Base-by-base conservation (phyloP, 2,329 filamentous ascomycete species). In the Delphinella strobiligena region DNA sequence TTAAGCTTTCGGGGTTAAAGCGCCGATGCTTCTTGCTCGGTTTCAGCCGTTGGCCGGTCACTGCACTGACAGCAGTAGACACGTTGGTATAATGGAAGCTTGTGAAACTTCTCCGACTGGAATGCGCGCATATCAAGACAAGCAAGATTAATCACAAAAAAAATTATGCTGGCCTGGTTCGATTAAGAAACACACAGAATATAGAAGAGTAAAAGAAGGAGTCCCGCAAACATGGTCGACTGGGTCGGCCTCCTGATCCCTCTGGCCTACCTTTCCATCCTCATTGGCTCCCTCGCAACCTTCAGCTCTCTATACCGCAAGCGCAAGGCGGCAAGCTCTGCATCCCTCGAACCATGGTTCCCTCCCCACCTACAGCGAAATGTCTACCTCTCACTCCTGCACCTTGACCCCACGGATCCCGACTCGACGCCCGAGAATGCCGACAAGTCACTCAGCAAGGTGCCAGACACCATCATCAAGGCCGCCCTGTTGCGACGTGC, bases 251-350 rank as follows among this genome's bases (percentile, higher is more conserved):
- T 96, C 45, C 69, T 78, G 56, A 76, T 95, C 54, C 89, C 91
- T 44, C 75, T 95, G 56, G 80, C 85, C 64, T 98, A 98, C 64
- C 72, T 98, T 44, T 72, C 77, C 51, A 83, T 96, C 44, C 79
- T 98, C 40, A 72, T 84, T 54, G 86, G 87, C 54, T 89, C 87
- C 27, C 75, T 98, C 51, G 80, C 82, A 58, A 91, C 86, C 48
- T 98, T 98, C 66, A 93, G 86, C 35, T 84, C 77, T 41, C 77
- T 96, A 47, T 96, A 96, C 64, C 80, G 89, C 54, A 89, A 91
- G 66, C 78, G 91, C 61, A 91, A 94, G 74, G 80, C 83, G 43
- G 53, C 59, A 49, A 78, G 86, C 66, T 82, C 82, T 53, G 81
- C 85, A 39, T 85, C 83, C 50, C 78, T 98, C 45, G 86, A 83